These are phyloP conservation scores for Globisporangium rhizosaccharum DNA, from an alignment of 352 stramenopile genomes.

Conservation along the genomic window DNA sequence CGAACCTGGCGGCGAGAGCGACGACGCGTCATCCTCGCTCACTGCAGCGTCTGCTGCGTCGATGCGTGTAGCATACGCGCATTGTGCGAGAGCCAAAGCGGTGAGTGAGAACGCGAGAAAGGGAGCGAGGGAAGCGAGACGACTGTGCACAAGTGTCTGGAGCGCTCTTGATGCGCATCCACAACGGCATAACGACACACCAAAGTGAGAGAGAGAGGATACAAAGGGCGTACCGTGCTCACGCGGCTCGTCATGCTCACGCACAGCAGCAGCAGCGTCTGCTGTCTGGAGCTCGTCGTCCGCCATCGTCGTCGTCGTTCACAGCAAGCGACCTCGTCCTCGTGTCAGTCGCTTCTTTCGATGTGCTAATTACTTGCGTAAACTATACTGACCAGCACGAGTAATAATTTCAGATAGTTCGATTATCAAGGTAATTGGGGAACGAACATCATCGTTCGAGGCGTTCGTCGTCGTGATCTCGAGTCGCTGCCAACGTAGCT, in stretches of 20 bases:
- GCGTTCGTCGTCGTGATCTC: not conserved
- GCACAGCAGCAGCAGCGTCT: not conserved
- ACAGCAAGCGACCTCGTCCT: not conserved
- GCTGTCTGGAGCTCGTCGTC: not conserved
- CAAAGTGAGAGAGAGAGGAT: too few species aligned
- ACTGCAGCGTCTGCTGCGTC: not conserved
- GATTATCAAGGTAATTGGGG: too few species aligned
- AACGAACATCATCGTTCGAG: too few species aligned
- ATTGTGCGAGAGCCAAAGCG: not conserved
- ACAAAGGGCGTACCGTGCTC: not conserved
- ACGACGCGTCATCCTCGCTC: conserved; percentile 4
- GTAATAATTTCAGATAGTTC: too few species aligned
- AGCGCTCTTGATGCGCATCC: too few species aligned
- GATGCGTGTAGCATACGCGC: not conserved
- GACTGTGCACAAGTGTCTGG: too few species aligned
- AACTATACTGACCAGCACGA: too few species aligned
- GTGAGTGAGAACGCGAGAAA: not conserved
- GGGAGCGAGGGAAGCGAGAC: too few species aligned
- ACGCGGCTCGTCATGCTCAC: not conserved
- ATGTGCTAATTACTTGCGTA: too few species aligned
- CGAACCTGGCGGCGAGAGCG: conserved; percentile 5
- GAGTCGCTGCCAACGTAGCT: not conserved
- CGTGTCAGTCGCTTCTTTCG: not conserved
- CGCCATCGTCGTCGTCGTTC: not conserved
- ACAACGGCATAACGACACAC: too few species aligned